A percentile compares a stretch with the other conserved stretches of the same genome.
Evolutionary conservation across 768 basidiomycete species (phyloP).

Genomic region (Guyanaporus albipodus): DNA sequence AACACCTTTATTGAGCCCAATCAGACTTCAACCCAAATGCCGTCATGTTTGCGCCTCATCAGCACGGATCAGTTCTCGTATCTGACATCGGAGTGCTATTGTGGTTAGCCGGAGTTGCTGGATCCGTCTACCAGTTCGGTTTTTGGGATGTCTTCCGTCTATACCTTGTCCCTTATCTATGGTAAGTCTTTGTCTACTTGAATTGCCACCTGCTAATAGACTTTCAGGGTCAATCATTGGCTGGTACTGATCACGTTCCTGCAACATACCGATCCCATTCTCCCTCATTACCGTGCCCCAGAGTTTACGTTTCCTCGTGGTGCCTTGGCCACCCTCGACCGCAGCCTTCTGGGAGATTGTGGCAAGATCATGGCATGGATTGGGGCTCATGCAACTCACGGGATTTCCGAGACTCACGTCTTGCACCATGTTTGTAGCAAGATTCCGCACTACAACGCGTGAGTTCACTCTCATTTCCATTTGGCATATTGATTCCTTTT

Average conservation of each 20-base stretch:
- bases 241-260: conserved; percentile 95
- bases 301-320: conserved; percentile 94
- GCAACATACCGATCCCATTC: conserved; percentile 93
- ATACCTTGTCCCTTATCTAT: conserved; percentile 88
- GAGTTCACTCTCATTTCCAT: conserved; percentile 16
- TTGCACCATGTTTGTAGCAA: conserved; percentile 90
- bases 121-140: conserved; percentile 56
- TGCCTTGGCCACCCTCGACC: conserved; percentile 88
- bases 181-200: conserved; percentile 34
- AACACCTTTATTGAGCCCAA: background rate
- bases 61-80: conserved; percentile 67
- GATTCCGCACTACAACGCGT: conserved; percentile 93
- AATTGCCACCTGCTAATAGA: background rate
- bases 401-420: conserved; percentile 93
- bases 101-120: conserved; percentile 59
- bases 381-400: conserved; percentile 81
- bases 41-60: conserved; percentile 81
- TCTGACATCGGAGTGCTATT: conserved; percentile 81
- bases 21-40: conserved; percentile 75
- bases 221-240: conserved; percentile 82
- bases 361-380: conserved; percentile 82
- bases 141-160: conserved; percentile 70
- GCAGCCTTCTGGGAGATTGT: conserved; percentile 70
- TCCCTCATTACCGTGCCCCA: conserved; percentile 88
- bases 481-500: background rate